Evolutionary conservation across 2,329 filamentous ascomycete species (phyloP).

Genomic region (Nakataea oryzae): DNA sequence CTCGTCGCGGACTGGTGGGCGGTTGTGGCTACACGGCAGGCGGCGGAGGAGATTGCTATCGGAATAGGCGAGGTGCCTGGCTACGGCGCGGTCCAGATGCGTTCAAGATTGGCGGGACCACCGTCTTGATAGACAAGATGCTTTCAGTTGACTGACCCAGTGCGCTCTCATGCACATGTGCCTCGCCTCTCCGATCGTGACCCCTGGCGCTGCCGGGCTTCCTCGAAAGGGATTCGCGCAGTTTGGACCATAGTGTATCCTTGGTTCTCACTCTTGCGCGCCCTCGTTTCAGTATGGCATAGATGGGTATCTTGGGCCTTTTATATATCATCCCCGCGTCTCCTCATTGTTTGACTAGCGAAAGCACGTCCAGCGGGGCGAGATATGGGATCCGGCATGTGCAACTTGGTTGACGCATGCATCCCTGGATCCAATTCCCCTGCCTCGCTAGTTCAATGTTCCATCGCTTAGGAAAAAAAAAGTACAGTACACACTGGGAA

Average conservation of each 20-base stretch:
- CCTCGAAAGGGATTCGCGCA: too few relatives aligned
- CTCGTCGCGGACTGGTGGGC: neutral
- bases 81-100: neutral
- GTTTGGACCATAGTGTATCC: neutral
- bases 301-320: neutral
- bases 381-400: neutral
- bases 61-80: neutral
- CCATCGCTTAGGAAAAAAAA: neutral
- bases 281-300: neutral
- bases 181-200: neutral
- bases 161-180: neutral
- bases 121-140: neutral
- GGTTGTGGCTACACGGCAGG: neutral
- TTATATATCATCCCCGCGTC: neutral
- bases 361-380: neutral
- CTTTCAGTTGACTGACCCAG: neutral
- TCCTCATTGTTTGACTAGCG: neutral
- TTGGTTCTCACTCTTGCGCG: neutral
- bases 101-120: neutral
- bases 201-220: too few relatives aligned
- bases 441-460: neutral
- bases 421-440: neutral
- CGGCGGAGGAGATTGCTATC: neutral
- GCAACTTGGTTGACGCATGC: neutral
- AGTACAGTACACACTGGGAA: neutral